These are phyloP conservation scores for Fraxinus albicans DNA, from an alignment of 305 asterid species.

Conservation along the genomic window DNA sequence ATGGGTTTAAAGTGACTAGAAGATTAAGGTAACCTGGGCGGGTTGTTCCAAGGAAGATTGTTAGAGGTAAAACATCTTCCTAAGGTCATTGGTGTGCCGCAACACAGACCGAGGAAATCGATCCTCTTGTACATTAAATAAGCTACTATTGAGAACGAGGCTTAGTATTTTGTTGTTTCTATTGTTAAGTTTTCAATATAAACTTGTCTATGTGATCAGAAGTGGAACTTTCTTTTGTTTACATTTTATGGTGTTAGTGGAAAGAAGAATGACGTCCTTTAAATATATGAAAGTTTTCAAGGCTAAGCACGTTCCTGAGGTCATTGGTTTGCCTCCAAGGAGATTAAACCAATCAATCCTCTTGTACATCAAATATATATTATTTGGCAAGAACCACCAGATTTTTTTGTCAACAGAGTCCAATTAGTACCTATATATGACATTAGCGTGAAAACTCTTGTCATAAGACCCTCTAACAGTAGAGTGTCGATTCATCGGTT, in stretches of 20 bases:
- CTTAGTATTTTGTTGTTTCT: background rate
- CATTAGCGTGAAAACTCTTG: background rate
- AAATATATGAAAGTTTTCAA: background rate
- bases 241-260: background rate
- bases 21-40: background rate
- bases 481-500: background rate
- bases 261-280: background rate
- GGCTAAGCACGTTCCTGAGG: background rate
- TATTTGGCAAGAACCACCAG: background rate
- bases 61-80: background rate
- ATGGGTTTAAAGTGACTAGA: background rate
- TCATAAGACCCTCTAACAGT: background rate
- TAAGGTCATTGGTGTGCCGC: background rate
- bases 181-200: background rate
- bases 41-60: background rate
- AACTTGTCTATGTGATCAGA: background rate
- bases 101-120: background rate
- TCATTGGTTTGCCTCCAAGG: background rate
- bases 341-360: background rate
- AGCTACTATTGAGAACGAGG: background rate
- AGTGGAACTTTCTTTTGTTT: background rate
- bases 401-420: background rate
- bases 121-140: background rate
- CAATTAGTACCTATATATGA: background rate
- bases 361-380: background rate